Evolutionary conservation across 352 stramenopile species (phyloP).

Genomic region (Globisporangium spinosum): DNA sequence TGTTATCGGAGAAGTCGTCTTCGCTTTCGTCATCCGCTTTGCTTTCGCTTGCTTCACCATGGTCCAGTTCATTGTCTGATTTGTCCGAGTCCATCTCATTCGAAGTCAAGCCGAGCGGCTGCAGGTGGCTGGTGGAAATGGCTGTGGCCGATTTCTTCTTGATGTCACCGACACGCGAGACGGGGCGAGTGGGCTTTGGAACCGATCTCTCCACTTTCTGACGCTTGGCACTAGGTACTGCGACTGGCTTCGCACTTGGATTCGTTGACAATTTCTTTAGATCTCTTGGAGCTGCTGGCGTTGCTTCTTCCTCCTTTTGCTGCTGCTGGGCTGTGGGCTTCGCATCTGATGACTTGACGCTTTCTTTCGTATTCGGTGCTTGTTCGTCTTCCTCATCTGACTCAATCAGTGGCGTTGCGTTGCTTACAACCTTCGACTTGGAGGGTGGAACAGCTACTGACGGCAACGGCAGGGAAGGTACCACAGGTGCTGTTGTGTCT

Average conservation of each 20-base stretch:
- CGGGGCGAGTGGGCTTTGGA: not conserved
- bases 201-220: conserved; percentile 6
- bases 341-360: not conserved
- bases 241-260: not conserved
- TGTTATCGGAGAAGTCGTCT: not conserved
- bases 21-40: conserved; percentile 17
- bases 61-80: not conserved
- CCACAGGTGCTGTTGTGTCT: not conserved
- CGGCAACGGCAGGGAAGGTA: not conserved
- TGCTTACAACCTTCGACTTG: not conserved
- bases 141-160: not conserved
- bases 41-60: conserved; percentile 21
- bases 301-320: not conserved
- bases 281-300: not conserved
- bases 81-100: conserved; percentile 3
- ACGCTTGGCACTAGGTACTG: not conserved
- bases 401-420: not conserved
- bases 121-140: not conserved
- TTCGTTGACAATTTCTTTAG: not conserved
- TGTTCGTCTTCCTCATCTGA: not conserved
- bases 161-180: not conserved
- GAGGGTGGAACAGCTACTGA: not conserved
- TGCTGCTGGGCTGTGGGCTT: not conserved
- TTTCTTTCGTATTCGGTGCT: not conserved
- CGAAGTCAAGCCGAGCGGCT: not conserved